Evolutionary conservation across 2,329 filamentous ascomycete genomes (phyloP), one percentile per base, ranked within the genome.

Genomic region (Epicoccum nigrum): DNA sequence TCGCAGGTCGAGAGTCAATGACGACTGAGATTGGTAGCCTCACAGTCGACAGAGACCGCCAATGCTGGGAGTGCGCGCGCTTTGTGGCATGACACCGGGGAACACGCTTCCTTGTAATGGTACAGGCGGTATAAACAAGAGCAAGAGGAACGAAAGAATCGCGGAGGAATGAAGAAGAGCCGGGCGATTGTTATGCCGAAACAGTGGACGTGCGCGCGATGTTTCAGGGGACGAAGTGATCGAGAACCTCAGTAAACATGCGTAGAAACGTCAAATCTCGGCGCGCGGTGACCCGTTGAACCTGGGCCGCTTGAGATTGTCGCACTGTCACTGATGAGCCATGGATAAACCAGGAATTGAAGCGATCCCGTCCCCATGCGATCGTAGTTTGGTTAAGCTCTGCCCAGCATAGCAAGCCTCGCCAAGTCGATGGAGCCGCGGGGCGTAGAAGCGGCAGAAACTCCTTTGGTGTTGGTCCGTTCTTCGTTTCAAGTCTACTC

Each of bases 341-440:
- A 25, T 9, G 23, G 9, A 25, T 23, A 25, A 7, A 25, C 23
- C 23, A 25, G 23, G 23, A 25, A 7, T 6, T 9, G 9, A 7
- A 9, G 1, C 23, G 23, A 9, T 25, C 9, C 23, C 9, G 9
- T 9, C 9, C 23, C 9, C 6, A n/a, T 35, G 8, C 15, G 20
- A 9, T 12, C 11, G 20, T 25, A 11, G 38, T 37, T 19, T 9
- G n/a, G 34, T 35, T 17, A 51, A 51, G 47, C 47, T 34, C 35
- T 15, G 47, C 41, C 47, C 28, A 51, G 47, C 16, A 27, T 2
- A 6, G 40, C 16, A 51, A 45, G 47, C 47, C 31, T 40, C 23
- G 47, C 41, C 47, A 51, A 51, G 47, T 31, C 21, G 20, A 13
- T 13, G 20, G 33, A 33, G 15, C 20, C 20, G 34, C 17, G 34